Evolutionary conservation across 192 early-diverging fungal species (phyloP).

Genomic region (Martensiomyces pterosporus): DNA sequence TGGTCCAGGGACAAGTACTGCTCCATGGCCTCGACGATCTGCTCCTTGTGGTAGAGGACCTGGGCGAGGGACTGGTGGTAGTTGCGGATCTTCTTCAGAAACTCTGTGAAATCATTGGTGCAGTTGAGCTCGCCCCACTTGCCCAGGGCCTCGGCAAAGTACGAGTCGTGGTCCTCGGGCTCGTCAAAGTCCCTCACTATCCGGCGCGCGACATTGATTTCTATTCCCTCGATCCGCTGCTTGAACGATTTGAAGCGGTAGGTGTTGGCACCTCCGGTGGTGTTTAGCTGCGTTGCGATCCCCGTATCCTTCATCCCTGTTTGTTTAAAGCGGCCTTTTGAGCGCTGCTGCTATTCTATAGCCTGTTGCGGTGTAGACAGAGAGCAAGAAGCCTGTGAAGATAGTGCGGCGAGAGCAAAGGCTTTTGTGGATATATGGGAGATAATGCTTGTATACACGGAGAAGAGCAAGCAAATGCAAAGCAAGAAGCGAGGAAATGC

Average conservation of each 20-base stretch:
- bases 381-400: no score
- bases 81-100: conserved; percentile 61
- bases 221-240: conserved; percentile 67
- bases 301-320: conserved; percentile 35
- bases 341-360: no score
- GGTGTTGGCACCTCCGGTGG: conserved; percentile 37
- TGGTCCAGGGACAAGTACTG: conserved; percentile 60
- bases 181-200: conserved; percentile 58
- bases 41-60: conserved; percentile 85
- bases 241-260: conserved; percentile 46
- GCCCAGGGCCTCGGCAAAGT: conserved; percentile 77
- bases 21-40: conserved; percentile 63
- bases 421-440: no score
- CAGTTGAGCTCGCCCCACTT: conserved; percentile 90
- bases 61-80: conserved; percentile 75
- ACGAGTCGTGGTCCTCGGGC: conserved; percentile 63
- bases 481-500: no score
- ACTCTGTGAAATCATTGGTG: conserved; percentile 73
- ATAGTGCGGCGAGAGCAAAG: no score
- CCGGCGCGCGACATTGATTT: conserved; percentile 75
- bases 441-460: no score
- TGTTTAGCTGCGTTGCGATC: conserved; percentile 36
- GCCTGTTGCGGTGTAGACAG: no score
- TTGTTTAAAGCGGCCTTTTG: no score
- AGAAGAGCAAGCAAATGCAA: no score